phyloP scores from a whole-genome alignment of 164 flowering plant genomes.

The Buxus sempervirens region DNA sequence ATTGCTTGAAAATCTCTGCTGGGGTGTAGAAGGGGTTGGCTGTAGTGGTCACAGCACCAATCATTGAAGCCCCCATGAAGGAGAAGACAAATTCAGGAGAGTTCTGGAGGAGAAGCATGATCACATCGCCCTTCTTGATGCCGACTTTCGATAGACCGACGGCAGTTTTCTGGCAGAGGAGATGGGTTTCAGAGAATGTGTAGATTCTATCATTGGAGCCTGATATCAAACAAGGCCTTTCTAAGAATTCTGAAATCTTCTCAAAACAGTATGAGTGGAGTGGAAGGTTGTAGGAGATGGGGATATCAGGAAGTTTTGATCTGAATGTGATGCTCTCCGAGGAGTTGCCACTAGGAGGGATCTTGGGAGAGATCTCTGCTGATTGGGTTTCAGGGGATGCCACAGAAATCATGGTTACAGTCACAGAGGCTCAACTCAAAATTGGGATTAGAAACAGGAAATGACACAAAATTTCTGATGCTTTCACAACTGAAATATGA shows the following conservation, averaged over 20 bases:
- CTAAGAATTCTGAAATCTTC: conserved; percentile 25
- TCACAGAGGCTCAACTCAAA: background rate
- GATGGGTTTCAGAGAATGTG: conserved; percentile 48
- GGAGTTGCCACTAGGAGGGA: background rate
- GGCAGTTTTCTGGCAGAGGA: conserved; percentile 41
- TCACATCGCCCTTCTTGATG: conserved; percentile 46
- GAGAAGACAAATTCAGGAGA: conserved; percentile 64
- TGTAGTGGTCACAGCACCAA: conserved; percentile 71
- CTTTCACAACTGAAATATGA: background rate
- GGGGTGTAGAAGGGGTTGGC: conserved; percentile 75
- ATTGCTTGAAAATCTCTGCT: conserved; percentile 56
- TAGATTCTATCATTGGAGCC: conserved; percentile 39
- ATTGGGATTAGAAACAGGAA: background rate
- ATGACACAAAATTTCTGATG: background rate
- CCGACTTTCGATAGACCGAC: conserved; percentile 50
- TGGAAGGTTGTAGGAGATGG: conserved; percentile 60
- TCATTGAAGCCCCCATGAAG: conserved; percentile 70
- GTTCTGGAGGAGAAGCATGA: conserved; percentile 77
- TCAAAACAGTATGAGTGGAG: conserved; percentile 68
- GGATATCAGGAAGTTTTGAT: conserved; percentile 64
- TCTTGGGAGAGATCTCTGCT: conserved; percentile 5
- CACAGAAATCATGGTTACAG: conserved; percentile 28
- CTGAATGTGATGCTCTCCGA: conserved; percentile 27
- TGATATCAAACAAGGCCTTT: conserved; percentile 48
- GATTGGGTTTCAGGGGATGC: conserved; percentile 28